These are phyloP conservation scores for Backusella australiensis DNA, from an alignment of 192 early-diverging fungal species.

Conservation along the genomic window DNA sequence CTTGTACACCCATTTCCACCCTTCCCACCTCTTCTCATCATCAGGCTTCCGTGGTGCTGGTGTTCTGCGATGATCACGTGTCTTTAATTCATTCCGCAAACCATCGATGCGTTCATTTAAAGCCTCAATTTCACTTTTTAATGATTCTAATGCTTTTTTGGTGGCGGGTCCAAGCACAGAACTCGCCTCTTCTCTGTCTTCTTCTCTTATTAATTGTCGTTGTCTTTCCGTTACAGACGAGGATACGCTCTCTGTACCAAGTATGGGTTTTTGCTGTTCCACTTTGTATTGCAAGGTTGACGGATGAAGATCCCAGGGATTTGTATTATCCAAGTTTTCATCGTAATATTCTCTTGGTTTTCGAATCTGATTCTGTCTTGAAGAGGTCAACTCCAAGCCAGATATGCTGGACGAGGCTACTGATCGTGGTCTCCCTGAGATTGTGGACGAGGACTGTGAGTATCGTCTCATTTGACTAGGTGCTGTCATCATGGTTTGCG, in stretches of 20 bases:
- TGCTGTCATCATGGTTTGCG: not conserved
- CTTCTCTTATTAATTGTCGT: not conserved
- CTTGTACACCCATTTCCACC: conserved; percentile 33
- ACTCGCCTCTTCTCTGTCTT: not conserved
- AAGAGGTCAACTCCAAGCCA: not conserved
- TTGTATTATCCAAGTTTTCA: conserved; percentile 14
- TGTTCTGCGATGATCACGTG: conserved; percentile 5
- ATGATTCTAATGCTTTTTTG: conserved; percentile 32
- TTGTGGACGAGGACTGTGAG: not conserved
- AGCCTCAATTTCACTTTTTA: conserved; percentile 33
- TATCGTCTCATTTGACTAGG: not conserved
- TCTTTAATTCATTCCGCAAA: conserved; percentile 28
- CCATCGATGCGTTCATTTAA: conserved; percentile 38
- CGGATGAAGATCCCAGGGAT: conserved; percentile 26
- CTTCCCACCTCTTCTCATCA: conserved; percentile 17
- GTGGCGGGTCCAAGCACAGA: conserved; percentile 32
- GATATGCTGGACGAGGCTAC: not conserved
- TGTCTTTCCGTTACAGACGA: conserved; percentile 15
- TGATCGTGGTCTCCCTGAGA: not conserved
- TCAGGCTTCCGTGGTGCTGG: not conserved
- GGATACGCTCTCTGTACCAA: not conserved
- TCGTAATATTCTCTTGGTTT: conserved; percentile 9
- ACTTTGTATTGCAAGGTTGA: not conserved
- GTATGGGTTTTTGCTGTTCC: not conserved
- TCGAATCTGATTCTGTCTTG: not conserved